These are phyloP conservation scores for Diaporthe ampelina DNA, from an alignment of 2,329 filamentous ascomycete species.

Conservation along the genomic window DNA sequence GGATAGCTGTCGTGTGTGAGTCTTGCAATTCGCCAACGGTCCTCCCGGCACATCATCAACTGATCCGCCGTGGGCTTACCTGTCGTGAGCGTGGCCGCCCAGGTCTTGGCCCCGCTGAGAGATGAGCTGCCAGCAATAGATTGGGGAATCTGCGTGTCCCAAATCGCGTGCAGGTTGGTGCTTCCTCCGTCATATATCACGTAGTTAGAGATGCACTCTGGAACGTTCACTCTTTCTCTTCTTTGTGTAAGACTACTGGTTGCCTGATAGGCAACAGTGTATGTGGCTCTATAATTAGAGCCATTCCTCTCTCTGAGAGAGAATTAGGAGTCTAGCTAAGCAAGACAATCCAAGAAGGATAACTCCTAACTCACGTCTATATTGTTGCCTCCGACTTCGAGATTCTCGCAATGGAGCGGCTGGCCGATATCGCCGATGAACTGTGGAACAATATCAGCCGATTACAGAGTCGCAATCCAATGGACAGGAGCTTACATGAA, in stretches of 20 bases:
- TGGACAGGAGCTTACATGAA: conserved; percentile 47
- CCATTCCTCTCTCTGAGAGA: no score
- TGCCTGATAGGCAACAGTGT: no score
- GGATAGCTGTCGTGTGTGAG: conserved; percentile 49
- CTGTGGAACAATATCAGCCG: conserved; percentile 50
- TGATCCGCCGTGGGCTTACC: conserved; percentile 41
- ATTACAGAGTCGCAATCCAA: no score
- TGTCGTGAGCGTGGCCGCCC: conserved; percentile 54
- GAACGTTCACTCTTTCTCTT: no score
- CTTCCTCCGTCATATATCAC: conserved; percentile 64
- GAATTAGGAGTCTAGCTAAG: no score
- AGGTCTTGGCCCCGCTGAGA: conserved; percentile 53
- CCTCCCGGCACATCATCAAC: background rate
- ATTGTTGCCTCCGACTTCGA: conserved; percentile 67
- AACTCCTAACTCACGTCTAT: no score
- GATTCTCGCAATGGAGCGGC: conserved; percentile 66
- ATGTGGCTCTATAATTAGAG: no score
- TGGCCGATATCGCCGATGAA: conserved; percentile 70
- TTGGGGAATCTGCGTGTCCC: conserved; percentile 72
- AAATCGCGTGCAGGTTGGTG: conserved; percentile 72
- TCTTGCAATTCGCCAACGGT: background rate
- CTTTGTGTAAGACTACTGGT: no score
- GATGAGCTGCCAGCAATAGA: conserved; percentile 54
- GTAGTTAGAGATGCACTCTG: no score
- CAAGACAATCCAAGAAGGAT: no score